Conservation (phyloP, 345 rosid species). For the Boechera stricta region DNA sequence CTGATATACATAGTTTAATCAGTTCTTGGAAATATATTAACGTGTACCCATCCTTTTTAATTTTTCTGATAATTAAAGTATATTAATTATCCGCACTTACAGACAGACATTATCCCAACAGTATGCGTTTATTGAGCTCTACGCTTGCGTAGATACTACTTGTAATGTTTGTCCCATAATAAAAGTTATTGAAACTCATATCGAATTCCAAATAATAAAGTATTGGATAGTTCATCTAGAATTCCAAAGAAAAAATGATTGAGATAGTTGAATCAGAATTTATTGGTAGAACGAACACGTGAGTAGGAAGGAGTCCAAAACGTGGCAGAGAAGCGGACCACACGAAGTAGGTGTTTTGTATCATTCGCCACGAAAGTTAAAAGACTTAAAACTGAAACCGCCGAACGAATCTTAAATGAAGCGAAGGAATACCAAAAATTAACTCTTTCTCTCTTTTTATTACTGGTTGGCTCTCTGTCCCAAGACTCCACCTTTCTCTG, state of each 20-base stretch:
- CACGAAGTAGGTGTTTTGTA: slow-evolving; percentile 26
- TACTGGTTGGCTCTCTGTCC: slow-evolving; percentile 52
- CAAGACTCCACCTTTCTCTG: slow-evolving; percentile 51
- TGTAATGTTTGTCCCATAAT: not conserved
- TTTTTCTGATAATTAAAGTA: no score
- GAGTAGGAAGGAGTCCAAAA: slow-evolving; percentile 28
- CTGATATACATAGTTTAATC: no score
- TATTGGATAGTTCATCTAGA: not conserved
- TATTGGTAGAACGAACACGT: slow-evolving; percentile 41
- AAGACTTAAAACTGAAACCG: slow-evolving; percentile 54
- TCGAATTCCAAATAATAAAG: not conserved
- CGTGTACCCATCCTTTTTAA: not conserved
- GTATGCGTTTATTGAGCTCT: not conserved
- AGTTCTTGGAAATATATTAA: no score
- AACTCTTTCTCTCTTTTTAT: slow-evolving; percentile 31
- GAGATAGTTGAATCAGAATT: not conserved
- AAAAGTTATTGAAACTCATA: not conserved
- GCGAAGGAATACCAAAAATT: slow-evolving; percentile 26
- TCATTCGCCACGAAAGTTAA: slow-evolving; percentile 17
- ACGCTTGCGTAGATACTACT: not conserved
- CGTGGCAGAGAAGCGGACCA: slow-evolving; percentile 46
- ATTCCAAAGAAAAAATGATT: not conserved
- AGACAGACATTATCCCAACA: not conserved
- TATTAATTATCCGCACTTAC: no score
- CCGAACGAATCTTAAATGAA: slow-evolving; percentile 48